Conservation (phyloP, 2,329 filamentous ascomycete species). For the Cladosporium oxysporum region DNA sequence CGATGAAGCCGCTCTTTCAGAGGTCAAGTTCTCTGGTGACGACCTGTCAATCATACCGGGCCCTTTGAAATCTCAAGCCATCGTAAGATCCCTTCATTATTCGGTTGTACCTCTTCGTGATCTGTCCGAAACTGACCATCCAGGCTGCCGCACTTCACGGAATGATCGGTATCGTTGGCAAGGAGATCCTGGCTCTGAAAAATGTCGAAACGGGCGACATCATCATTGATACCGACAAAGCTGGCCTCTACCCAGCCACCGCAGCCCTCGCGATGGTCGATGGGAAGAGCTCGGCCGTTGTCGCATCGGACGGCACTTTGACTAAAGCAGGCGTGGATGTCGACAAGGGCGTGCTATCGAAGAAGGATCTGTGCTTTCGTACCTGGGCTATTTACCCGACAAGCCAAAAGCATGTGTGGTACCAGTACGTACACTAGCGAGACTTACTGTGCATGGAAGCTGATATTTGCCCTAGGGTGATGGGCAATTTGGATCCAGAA, state of each 20-base stretch:
- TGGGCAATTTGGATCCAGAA: slow-evolving; percentile 51
- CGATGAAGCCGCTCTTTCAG: too few relatives aligned
- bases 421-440: slow-evolving; percentile 36
- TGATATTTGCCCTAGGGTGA: slow-evolving; percentile 34
- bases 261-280: slow-evolving; percentile 43
- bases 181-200: slow-evolving; percentile 41
- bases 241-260: slow-evolving; percentile 48
- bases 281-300: slow-evolving; percentile 37
- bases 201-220: slow-evolving; percentile 29
- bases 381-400: slow-evolving; percentile 53
- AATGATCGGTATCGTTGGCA: slow-evolving; percentile 47
- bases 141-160: slow-evolving; percentile 45
- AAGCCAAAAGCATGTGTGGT: slow-evolving; percentile 49
- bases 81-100: too few relatives aligned
- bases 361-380: slow-evolving; percentile 45
- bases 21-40: too few relatives aligned
- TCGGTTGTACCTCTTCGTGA: too few relatives aligned
- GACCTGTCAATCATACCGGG: too few relatives aligned
- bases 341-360: slow-evolving; percentile 40
- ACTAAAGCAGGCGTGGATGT: slow-evolving; percentile 27
- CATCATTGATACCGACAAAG: too few relatives aligned
- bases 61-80: too few relatives aligned
- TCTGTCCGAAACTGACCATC: neutral
- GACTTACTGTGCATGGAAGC: too few relatives aligned
- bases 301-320: slow-evolving; percentile 32